phyloP scores from a whole-genome alignment of 352 stramenopile species.

The Phytophthora europaea region DNA sequence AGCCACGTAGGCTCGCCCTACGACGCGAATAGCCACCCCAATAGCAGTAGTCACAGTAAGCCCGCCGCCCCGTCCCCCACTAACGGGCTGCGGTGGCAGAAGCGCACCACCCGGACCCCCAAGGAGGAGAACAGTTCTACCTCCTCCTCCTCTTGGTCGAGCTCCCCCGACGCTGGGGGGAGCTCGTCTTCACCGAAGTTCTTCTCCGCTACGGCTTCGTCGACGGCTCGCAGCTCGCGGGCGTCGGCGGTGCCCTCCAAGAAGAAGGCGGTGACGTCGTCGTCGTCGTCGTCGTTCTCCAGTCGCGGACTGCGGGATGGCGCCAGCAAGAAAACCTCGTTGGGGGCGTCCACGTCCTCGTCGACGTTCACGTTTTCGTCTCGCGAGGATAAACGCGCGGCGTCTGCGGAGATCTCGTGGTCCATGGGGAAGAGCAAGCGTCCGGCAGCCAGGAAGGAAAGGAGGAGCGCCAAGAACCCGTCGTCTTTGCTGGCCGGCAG shows the following conservation, averaged over 20 bases:
- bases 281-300: constrained; percentile 10
- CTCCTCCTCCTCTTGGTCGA: constrained; percentile 4
- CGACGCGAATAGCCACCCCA: neutral
- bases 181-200: constrained; percentile 35
- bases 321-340: constrained; percentile 25
- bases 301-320: constrained; percentile 27
- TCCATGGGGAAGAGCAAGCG: constrained; percentile 51
- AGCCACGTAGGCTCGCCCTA: constrained; percentile 16
- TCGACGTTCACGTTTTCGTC: constrained; percentile 39
- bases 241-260: constrained; percentile 17
- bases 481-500: constrained; percentile 16
- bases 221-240: constrained; percentile 15
- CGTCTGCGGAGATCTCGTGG: constrained; percentile 38
- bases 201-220: constrained; percentile 16
- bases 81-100: constrained; percentile 57
- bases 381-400: constrained; percentile 33
- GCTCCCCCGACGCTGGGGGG: neutral
- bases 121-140: neutral
- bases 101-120: constrained; percentile 40
- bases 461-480: constrained; percentile 44
- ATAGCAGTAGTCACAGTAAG: constrained; percentile 48
- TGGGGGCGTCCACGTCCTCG: constrained; percentile 13
- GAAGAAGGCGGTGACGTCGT: constrained; percentile 30
- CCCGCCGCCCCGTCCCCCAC: constrained; percentile 23
- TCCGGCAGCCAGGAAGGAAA: constrained; percentile 44